These are phyloP conservation scores for Talaromyces wortmannii DNA, from an alignment of 495 filamentous ascomycete species.

Conservation along the genomic window DNA sequence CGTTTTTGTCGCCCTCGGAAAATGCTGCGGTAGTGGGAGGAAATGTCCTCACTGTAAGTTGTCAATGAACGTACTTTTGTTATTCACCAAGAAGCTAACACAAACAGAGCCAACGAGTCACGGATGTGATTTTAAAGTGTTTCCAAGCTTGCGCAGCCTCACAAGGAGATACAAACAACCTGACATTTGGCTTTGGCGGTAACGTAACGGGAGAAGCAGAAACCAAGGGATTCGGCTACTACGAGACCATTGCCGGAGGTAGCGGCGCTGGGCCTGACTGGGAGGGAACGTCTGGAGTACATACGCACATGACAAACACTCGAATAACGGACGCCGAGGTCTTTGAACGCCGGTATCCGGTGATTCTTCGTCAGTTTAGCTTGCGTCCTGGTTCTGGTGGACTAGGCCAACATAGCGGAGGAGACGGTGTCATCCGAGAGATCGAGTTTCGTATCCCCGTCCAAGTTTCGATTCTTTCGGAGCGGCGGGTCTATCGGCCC, in stretches of 20 bases:
- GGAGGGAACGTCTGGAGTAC: conserved; percentile 81
- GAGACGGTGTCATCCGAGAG: conserved; percentile 82
- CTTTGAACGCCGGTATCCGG: conserved; percentile 88
- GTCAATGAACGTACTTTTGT: neutral
- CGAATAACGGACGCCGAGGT: conserved; percentile 89
- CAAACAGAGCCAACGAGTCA: conserved; percentile 61
- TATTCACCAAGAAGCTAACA: neutral
- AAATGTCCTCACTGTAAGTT: conserved; percentile 62
- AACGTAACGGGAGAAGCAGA: conserved; percentile 16
- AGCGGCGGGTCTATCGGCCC: conserved; percentile 70
- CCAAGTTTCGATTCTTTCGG: conserved; percentile 74
- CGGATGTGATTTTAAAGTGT: conserved; percentile 80
- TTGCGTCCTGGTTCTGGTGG: conserved; percentile 54
- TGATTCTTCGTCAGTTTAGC: conserved; percentile 72
- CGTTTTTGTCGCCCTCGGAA: conserved; percentile 72
- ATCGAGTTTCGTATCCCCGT: conserved; percentile 83
- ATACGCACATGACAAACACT: conserved; percentile 95
- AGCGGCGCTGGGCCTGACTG: conserved; percentile 73
- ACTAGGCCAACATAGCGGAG: conserved; percentile 18
- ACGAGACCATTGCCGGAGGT: conserved; percentile 90
- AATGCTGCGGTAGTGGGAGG: conserved; percentile 82
- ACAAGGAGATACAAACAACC: conserved; percentile 85
- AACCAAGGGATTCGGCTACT: conserved; percentile 75
- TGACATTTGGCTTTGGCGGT: conserved; percentile 33
- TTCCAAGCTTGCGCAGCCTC: conserved; percentile 80